Base-by-base conservation (phyloP, 2,329 filamentous ascomycete species). In the Nigrospora oryzae region DNA sequence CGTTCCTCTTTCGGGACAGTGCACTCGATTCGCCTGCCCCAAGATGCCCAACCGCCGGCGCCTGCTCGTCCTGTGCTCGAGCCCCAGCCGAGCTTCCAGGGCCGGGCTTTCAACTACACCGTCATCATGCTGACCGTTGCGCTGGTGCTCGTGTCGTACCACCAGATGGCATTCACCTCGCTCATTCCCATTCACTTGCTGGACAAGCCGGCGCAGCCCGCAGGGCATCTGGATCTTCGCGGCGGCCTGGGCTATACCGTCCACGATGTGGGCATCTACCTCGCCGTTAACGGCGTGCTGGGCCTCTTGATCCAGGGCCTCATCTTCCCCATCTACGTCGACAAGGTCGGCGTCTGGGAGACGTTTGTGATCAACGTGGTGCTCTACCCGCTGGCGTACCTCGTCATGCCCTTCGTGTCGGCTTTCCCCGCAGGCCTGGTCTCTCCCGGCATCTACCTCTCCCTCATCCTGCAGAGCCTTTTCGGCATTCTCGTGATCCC, bases 231-330 rank as follows among this genome's bases (percentile, higher is more conserved):
- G 10, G 67, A 70, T 46, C 51, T 78, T 11, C 61, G 73, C 0
- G 83, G 84, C 38, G 84, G 84, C 5, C 68, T 88, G 3, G 84
- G 83, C 2, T 70, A 84, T 40, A 77, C 74, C 2, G 79, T 81
- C 2, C 77, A 82, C 54, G 73, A 81, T 34, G 83, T 86, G 13
- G 84, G 84, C 13, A 59, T 83, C 17, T 84, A 86, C 53, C 74
- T 88, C 63, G 77, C 80, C 3, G 64, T 84, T 42, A 85, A 88
- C 52, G 86, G 83, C 3, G 63, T 84, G 49, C 80, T 89, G 45
- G 84, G 84, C 0, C 73, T 90, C 1, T 70, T 84, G 53, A 81
- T 89, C 38, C 86, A 90, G 63, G 85, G 75, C 1, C 62, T 88
- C 38, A 68, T 90, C 30, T 87, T 87, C 56, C 83, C 83, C 4